A percentile compares a stretch with the other conserved stretches of the same genome.
phyloP scores from a whole-genome alignment of 192 early-diverging fungal species.

The Coemansia furcata region DNA sequence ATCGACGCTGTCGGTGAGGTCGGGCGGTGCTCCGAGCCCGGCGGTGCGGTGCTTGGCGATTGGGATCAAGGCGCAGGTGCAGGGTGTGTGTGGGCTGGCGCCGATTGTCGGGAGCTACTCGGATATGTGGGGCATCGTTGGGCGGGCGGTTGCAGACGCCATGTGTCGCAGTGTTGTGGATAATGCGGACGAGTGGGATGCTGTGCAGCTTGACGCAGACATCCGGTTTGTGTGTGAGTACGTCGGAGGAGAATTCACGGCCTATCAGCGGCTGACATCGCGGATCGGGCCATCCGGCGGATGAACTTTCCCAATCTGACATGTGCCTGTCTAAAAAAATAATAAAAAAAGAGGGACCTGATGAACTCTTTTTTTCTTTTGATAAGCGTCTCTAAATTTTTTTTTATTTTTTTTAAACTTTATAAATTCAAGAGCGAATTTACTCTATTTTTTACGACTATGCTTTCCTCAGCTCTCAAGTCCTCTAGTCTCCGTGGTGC shows the following conservation, averaged over 20 bases:
- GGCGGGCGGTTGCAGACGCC: conserved; percentile 3
- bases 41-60: conserved; percentile 13
- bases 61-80: conserved; percentile 22
- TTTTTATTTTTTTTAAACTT: not conserved
- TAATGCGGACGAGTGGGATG: conserved; percentile 27
- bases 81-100: conserved; percentile 36
- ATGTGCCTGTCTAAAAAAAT: not conserved
- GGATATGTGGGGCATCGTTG: not conserved
- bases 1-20: not conserved
- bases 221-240: conserved; percentile 13
- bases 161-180: not conserved
- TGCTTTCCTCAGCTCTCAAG: conserved; percentile 20
- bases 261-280: not conserved
- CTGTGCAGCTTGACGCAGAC: conserved; percentile 25
- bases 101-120: not conserved
- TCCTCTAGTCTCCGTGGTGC: conserved; percentile 1
- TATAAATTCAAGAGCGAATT: not conserved
- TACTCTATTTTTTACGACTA: not conserved
- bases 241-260: not conserved
- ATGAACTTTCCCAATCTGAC: not conserved
- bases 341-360: not conserved
- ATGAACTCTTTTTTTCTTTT: not conserved
- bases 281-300: not conserved
- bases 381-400: not conserved
- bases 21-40: conserved; percentile 2